These are phyloP conservation scores for Pezicula radicicola DNA, from an alignment of 2,329 filamentous ascomycete genomes.

Conservation along the genomic window DNA sequence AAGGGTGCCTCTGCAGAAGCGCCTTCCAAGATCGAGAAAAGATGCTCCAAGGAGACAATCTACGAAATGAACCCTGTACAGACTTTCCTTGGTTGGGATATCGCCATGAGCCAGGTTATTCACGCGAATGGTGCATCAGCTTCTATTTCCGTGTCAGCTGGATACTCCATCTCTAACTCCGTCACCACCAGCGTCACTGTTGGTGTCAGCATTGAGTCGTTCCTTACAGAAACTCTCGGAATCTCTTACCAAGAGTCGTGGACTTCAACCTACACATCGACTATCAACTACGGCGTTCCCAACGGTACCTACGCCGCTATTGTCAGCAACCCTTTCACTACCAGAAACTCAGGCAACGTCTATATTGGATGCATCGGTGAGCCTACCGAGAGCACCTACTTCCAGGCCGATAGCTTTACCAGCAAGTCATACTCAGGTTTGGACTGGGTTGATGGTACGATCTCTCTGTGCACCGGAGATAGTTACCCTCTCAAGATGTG, in stretches of 20 bases:
- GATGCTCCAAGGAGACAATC: slow-evolving; percentile 17
- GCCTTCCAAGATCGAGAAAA: slow-evolving; percentile 2
- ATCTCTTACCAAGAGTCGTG: slow-evolving; percentile 29
- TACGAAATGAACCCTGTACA: slow-evolving; percentile 20
- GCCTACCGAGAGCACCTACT: slow-evolving; percentile 21
- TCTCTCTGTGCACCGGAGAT: slow-evolving; percentile 34
- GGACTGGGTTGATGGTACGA: slow-evolving; percentile 37
- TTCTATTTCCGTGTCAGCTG: slow-evolving; percentile 28
- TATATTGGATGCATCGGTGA: slow-evolving; percentile 31
- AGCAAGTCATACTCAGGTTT: slow-evolving; percentile 29
- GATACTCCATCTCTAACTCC: slow-evolving; percentile 31
- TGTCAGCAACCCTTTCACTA: slow-evolving; percentile 34
- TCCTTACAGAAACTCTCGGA: slow-evolving; percentile 21
- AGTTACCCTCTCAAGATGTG: slow-evolving; percentile 34
- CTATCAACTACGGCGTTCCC: slow-evolving; percentile 30
- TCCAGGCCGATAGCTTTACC: slow-evolving; percentile 32
- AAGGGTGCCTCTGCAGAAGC: background rate
- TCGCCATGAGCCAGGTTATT: slow-evolving; percentile 33
- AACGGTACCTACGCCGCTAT: slow-evolving; percentile 34
- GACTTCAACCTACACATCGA: slow-evolving; percentile 29
- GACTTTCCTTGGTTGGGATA: slow-evolving; percentile 37
- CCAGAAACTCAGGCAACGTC: slow-evolving; percentile 31
- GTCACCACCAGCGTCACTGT: slow-evolving; percentile 22
- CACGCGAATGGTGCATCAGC: slow-evolving; percentile 26
- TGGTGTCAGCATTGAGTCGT: slow-evolving; percentile 21